These are phyloP conservation scores for Antrodiella citrinella DNA, from an alignment of 768 basidiomycete genomes.

Conservation along the genomic window DNA sequence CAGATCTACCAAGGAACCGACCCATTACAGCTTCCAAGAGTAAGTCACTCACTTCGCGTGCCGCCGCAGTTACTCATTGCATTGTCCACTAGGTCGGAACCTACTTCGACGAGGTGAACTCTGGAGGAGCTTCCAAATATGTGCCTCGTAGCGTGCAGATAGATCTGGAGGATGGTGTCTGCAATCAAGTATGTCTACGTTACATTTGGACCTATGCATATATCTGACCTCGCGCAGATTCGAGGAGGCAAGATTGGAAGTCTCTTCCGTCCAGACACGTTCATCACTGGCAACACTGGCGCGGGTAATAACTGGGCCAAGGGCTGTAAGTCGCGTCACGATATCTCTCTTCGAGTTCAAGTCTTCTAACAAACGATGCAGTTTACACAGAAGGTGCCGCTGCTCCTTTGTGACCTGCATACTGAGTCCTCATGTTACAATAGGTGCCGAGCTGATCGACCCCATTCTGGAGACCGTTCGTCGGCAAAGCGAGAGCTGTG, in stretches of 20 bases:
- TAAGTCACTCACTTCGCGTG: too few species aligned
- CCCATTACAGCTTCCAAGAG: slow-evolving; percentile 65
- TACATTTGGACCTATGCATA: background rate
- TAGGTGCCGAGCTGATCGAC: slow-evolving; percentile 88
- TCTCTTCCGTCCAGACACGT: slow-evolving; percentile 87
- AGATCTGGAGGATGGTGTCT: slow-evolving; percentile 85
- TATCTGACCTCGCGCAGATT: slow-evolving; percentile 34
- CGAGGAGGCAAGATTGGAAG: slow-evolving; percentile 60
- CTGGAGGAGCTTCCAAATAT: slow-evolving; percentile 51
- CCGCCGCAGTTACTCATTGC: slow-evolving; percentile 1
- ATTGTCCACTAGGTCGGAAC: slow-evolving; percentile 51
- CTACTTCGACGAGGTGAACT: slow-evolving; percentile 66
- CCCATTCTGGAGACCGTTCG: slow-evolving; percentile 76
- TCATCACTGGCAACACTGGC: slow-evolving; percentile 49
- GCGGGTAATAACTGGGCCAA: slow-evolving; percentile 97
- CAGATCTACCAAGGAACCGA: slow-evolving; percentile 70
- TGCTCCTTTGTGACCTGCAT: too few species aligned
- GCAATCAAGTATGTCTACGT: slow-evolving; percentile 57
- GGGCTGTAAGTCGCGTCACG: slow-evolving; percentile 69
- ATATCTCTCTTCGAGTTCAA: slow-evolving; percentile 11
- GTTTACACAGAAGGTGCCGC: slow-evolving; percentile 80
- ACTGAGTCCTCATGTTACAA: too few species aligned
- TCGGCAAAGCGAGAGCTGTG: slow-evolving; percentile 72
- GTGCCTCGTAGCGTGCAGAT: slow-evolving; percentile 87
- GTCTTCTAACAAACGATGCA: too few species aligned